These are phyloP conservation scores for Serendipita indica DNA, from an alignment of 768 basidiomycete species.

Conservation along the genomic window DNA sequence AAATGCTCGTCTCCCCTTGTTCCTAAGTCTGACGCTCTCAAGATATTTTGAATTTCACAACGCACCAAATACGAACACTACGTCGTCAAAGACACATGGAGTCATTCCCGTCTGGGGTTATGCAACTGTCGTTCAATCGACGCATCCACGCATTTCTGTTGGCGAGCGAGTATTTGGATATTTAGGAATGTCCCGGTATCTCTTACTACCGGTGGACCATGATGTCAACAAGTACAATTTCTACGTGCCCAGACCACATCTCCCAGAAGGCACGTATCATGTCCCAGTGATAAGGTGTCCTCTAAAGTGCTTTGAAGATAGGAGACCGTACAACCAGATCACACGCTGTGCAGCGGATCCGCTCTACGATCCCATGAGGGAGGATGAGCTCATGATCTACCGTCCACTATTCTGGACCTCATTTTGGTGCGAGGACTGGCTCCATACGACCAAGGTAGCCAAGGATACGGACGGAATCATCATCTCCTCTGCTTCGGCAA, in stretches of 20 bases:
- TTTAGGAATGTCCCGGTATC: constrained; percentile 42
- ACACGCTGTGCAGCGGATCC: constrained; percentile 43
- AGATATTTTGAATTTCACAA: constrained; percentile 59
- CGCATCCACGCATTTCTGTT: constrained; percentile 30
- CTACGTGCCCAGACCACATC: constrained; percentile 43
- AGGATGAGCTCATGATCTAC: constrained; percentile 58
- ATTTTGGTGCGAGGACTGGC: constrained; percentile 63
- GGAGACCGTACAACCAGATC: constrained; percentile 55
- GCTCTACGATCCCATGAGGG: constrained; percentile 34
- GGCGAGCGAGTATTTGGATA: constrained; percentile 53
- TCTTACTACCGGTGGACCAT: constrained; percentile 35
- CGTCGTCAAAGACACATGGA: constrained; percentile 39
- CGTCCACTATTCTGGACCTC: constrained; percentile 63
- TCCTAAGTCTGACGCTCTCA: constrained; percentile 16
- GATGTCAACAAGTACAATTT: constrained; percentile 42
- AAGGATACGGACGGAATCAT: constrained; percentile 27
- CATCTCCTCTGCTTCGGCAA: constrained; percentile 56
- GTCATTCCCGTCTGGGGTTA: constrained; percentile 63
- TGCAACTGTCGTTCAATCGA: constrained; percentile 39
- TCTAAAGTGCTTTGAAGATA: constrained; percentile 26
- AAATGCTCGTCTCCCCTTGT: background rate
- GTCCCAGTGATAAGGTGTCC: background rate
- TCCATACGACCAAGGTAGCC: constrained; percentile 25
- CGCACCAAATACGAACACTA: constrained; percentile 27
- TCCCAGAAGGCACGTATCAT: constrained; percentile 36